Percentiles rank a stretch among this genome's conserved stretches.
These are phyloP conservation scores for Apiosordaria backusii DNA, from an alignment of 495 filamentous ascomycete genomes.

Conservation along the genomic window DNA sequence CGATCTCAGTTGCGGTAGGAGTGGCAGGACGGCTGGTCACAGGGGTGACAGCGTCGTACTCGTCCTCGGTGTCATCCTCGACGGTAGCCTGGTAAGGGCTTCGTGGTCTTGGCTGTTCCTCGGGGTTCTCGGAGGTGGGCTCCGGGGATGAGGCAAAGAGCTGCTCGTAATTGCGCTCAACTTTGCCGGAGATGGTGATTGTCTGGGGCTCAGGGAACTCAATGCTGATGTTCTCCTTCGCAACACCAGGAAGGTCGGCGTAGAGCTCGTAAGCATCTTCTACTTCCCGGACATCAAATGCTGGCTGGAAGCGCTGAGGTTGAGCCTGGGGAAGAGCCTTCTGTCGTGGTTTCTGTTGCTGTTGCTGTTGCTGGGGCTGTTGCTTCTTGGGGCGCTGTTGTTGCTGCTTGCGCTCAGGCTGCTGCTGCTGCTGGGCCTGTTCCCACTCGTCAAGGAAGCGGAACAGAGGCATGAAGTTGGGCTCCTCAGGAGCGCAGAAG, in stretches of 20 bases:
- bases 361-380: background rate
- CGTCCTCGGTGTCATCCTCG: background rate
- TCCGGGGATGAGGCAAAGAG: background rate
- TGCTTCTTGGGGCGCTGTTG: background rate
- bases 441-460: background rate
- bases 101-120: background rate
- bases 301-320: background rate
- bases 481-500: background rate
- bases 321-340: background rate
- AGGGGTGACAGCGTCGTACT: background rate
- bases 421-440: background rate
- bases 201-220: background rate
- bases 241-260: background rate
- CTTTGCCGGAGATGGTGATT: background rate
- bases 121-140: background rate
- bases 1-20: background rate
- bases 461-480: background rate
- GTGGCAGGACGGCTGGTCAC: background rate
- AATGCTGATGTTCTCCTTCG: background rate
- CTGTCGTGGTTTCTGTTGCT: background rate
- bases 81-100: background rate
- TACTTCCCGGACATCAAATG: background rate
- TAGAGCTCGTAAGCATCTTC: background rate
- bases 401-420: background rate
- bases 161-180: background rate